phyloP scores from a whole-genome alignment of 1,284 basidiomycete genomes.

The Heterobasidion annosum region DNA sequence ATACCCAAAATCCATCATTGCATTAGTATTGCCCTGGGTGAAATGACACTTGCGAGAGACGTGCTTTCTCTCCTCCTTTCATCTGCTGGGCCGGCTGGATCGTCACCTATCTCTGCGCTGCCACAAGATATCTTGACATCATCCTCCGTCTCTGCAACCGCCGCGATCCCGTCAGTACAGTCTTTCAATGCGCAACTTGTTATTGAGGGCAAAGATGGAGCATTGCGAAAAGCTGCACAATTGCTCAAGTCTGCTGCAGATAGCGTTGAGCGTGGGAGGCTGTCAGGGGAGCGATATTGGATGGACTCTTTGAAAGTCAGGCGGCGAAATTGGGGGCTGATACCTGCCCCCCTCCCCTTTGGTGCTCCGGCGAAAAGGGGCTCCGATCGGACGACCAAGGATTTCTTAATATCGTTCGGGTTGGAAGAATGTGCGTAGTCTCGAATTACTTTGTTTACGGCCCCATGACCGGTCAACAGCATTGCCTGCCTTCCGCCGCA shows the following conservation, averaged over 20 bases:
- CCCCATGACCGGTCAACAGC: slow-evolving; percentile 30
- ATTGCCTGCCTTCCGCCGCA: slow-evolving; percentile 46
- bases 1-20: neutral
- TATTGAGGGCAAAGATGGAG: slow-evolving; percentile 70
- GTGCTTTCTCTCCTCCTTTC: slow-evolving; percentile 49
- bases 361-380: slow-evolving; percentile 63
- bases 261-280: slow-evolving; percentile 53
- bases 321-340: slow-evolving; percentile 65
- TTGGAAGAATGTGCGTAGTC: slow-evolving; percentile 59
- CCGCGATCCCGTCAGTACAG: slow-evolving; percentile 57
- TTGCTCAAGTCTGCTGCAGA: slow-evolving; percentile 62
- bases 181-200: slow-evolving; percentile 67
- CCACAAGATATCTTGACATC: slow-evolving; percentile 42
- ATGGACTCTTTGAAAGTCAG: slow-evolving; percentile 67
- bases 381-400: slow-evolving; percentile 67
- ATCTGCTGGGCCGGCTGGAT: slow-evolving; percentile 11
- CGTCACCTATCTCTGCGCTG: slow-evolving; percentile 14
- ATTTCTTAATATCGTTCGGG: slow-evolving; percentile 70
- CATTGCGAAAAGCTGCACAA: slow-evolving; percentile 59
- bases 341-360: slow-evolving; percentile 64
- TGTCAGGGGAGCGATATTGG: slow-evolving; percentile 67
- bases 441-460: slow-evolving; percentile 1
- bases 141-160: slow-evolving; percentile 54
- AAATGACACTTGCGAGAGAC: slow-evolving; percentile 69
- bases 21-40: slow-evolving; percentile 59